Percentiles rank a stretch among this genome's conserved stretches.
phyloP scores from a whole-genome alignment of 108 stramenopile species.

The Chaetoceros muelleri region DNA sequence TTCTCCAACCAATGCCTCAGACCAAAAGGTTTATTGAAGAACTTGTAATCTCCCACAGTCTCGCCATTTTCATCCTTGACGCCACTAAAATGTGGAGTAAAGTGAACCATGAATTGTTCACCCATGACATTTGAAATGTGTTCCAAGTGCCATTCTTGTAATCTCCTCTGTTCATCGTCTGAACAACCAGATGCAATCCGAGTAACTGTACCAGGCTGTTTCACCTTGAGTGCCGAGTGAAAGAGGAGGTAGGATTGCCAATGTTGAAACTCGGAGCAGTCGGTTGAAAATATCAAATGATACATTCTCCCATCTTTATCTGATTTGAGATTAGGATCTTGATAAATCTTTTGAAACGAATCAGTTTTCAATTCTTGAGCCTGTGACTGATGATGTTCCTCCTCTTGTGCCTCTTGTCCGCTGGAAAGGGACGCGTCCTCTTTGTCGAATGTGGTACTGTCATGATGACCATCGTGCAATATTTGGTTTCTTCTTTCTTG shows the following conservation, averaged over 20 bases:
- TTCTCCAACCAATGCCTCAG: constrained; percentile 62
- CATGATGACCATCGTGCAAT: too few relatives aligned
- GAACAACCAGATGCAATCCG: constrained; percentile 71
- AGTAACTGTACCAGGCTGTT: constrained; percentile 74
- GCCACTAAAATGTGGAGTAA: constrained; percentile 62
- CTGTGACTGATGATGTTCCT: too few relatives aligned
- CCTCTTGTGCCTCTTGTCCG: too few relatives aligned
- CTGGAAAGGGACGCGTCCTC: too few relatives aligned
- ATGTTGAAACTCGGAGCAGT: constrained; percentile 62
- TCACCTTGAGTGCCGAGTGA: constrained; percentile 40
- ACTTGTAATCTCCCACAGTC: constrained; percentile 62
- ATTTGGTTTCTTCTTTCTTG: too few relatives aligned
- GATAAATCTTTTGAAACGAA: too few relatives aligned
- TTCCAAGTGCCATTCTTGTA: constrained; percentile 15
- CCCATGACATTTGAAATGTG: constrained; percentile 19
- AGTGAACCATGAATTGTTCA: constrained; percentile 38
- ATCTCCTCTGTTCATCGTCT: neutral
- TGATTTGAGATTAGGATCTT: too few relatives aligned
- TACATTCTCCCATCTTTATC: constrained; percentile 2
- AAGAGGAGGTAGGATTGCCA: constrained; percentile 86
- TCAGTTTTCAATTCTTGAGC: too few relatives aligned
- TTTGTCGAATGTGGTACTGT: too few relatives aligned
- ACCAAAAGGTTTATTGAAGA: constrained; percentile 83
- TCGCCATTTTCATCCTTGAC: constrained; percentile 39
- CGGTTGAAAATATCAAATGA: constrained; percentile 62